Base-by-base conservation (phyloP, 305 asterid species). In the Fraxinus velutina region DNA sequence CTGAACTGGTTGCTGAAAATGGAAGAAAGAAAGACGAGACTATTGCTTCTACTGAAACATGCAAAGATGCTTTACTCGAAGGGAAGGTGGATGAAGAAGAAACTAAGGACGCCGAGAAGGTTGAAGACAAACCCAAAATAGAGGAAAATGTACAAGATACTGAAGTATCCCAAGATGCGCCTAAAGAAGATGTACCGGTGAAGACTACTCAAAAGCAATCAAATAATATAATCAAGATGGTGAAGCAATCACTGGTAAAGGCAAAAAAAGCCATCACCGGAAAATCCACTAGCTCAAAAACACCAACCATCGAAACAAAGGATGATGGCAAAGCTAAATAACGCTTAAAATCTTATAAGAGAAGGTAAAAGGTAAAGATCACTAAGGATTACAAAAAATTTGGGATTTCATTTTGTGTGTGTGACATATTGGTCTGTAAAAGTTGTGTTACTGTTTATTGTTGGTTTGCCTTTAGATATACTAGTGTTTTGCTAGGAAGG, bases 201-300 rank as follows among this genome's bases (percentile, higher is more conserved):
- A 94, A 93, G 90, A 76, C 88, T 17, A 34, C 75, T 44, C 89
- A 82, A 72, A 95, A 93, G 90, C 91, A 86, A 19, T 93, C 98
- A 30, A 83, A 80, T 50, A 89, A 78, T 77, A 39, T 95, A 19
- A 88, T 95, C 29, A 88, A 92, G 85, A 93, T 92, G 86, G 73
- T 95, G 94, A 95, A 95, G 92, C 95, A 93, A 21, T 90, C 99
- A 3, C 89, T 95, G 8, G 97, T 92, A 78, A 93, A 95, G 90
- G 99, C 98, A 0, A 95, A 90, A 87, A 95, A 95, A 81, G 99
- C 98, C 0, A 93, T 95, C 81, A 91, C 86, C 34, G 97, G 98
- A 8, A 95, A 93, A 80, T 90, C 98, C 9, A 88, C 89, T 52
- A 88, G 50, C 87, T 47, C 96, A 13, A 95, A 93, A 87, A 83